Evolutionary conservation across 1,139 yeast species (phyloP).

Genomic region (Geotrichum histeridarum): DNA sequence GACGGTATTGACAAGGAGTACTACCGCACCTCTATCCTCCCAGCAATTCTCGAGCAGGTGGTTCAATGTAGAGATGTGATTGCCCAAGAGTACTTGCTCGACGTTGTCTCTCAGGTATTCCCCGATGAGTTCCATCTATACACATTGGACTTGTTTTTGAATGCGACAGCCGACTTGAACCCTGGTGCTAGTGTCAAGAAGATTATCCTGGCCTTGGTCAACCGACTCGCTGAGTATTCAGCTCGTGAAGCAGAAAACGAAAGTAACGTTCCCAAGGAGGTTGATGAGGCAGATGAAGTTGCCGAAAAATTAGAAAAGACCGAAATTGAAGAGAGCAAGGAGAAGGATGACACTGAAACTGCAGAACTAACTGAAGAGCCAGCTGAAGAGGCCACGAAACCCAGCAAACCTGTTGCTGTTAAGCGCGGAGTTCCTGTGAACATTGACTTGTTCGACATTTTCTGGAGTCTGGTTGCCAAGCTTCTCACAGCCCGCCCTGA

Average conservation of each 20-base stretch:
- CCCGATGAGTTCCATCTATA: conserved; percentile 87
- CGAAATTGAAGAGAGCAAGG: conserved; percentile 19
- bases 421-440: conserved; percentile 25
- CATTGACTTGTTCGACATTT: conserved; percentile 48
- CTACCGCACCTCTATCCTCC: conserved; percentile 64
- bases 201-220: conserved; percentile 63
- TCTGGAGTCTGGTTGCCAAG: conserved; percentile 60
- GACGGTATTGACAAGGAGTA: conserved; percentile 64
- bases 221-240: conserved; percentile 61
- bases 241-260: conserved; percentile 32
- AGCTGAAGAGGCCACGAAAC: not conserved
- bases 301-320: conserved; percentile 20
- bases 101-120: conserved; percentile 86
- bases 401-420: conserved; percentile 16
- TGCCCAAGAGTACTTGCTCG: conserved; percentile 87
- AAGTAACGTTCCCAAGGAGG: conserved; percentile 9
- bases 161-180: conserved; percentile 60
- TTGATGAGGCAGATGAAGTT: conserved; percentile 15
- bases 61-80: conserved; percentile 86
- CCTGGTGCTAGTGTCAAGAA: conserved; percentile 66
- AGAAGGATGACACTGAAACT: conserved; percentile 11
- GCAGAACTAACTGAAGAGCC: conserved; percentile 17
- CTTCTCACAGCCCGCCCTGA: conserved; percentile 57
- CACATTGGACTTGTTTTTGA: conserved; percentile 63
- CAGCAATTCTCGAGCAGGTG: conserved; percentile 80